Conservation (phyloP, 169 alveolate genomes). For the Plasmodium billcollinsi region DNA sequence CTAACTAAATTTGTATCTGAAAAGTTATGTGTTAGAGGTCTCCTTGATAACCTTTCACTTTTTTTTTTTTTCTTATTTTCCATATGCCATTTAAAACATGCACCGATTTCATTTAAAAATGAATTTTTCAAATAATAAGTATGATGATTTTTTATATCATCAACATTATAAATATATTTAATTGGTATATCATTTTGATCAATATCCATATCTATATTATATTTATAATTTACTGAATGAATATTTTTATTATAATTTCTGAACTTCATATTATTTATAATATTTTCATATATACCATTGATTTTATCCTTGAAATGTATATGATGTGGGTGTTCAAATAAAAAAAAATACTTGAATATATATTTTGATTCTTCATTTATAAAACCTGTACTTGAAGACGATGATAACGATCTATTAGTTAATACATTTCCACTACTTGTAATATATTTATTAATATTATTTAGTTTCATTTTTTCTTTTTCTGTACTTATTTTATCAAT, state of each 20-base stretch:
- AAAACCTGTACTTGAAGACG: slow-evolving; percentile 21
- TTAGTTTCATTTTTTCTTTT: slow-evolving; percentile 48
- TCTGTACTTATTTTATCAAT: slow-evolving; percentile 52
- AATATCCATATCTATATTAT: slow-evolving; percentile 77
- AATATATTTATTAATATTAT: slow-evolving; percentile 16
- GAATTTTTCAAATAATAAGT: slow-evolving; percentile 19
- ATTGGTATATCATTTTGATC: slow-evolving; percentile 80
- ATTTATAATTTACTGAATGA: slow-evolving; percentile 69
- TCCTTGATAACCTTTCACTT: slow-evolving; percentile 60
- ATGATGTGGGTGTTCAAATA: slow-evolving; percentile 83
- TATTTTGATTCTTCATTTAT: slow-evolving; percentile 78
- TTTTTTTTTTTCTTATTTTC: slow-evolving; percentile 65
- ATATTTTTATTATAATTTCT: slow-evolving; percentile 58
- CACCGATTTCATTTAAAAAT: slow-evolving; percentile 35
- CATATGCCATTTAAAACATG: slow-evolving; percentile 73
- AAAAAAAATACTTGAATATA: slow-evolving; percentile 78
- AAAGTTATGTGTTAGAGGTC: slow-evolving; percentile 44
- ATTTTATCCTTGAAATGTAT: slow-evolving; percentile 78
- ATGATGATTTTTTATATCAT: slow-evolving; percentile 17
- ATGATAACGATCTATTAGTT: background rate
- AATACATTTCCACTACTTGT: slow-evolving; percentile 11
- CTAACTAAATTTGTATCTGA: background rate
- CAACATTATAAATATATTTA: slow-evolving; percentile 71
- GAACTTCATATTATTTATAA: slow-evolving; percentile 77
- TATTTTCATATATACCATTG: slow-evolving; percentile 65